phyloP scores from a whole-genome alignment of 2,329 filamentous ascomycete genomes.

The Ceratocystis ficicola region DNA sequence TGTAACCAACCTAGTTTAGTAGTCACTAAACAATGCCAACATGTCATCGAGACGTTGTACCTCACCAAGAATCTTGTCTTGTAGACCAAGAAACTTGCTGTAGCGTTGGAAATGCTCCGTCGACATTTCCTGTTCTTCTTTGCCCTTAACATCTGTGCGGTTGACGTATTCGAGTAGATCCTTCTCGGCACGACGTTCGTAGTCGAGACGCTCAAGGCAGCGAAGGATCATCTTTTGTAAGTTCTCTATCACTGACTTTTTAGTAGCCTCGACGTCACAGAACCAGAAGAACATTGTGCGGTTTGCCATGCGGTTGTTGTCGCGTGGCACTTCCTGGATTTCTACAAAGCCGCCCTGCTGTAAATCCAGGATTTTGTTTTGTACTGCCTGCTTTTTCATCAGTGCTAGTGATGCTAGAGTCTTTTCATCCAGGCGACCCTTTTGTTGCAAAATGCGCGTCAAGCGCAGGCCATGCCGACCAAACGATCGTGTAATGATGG shows the following conservation, averaged over 20 bases:
- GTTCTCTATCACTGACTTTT: conserved; percentile 60
- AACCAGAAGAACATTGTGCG: conserved; percentile 87
- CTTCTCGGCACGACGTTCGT: conserved; percentile 59
- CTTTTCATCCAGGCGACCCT: conserved; percentile 93
- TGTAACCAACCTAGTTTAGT: conserved; percentile 32
- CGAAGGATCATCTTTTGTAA: conserved; percentile 84
- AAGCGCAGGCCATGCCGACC: conserved; percentile 67
- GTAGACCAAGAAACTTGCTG: conserved; percentile 47
- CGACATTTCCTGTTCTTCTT: conserved; percentile 68
- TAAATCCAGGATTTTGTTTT: conserved; percentile 72
- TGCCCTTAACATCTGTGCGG: conserved; percentile 72
- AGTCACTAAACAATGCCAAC: conserved; percentile 72
- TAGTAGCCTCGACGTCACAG: conserved; percentile 65
- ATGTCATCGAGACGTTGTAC: conserved; percentile 72
- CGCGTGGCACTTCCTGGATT: conserved; percentile 85
- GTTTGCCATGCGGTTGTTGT: conserved; percentile 67
- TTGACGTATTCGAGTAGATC: conserved; percentile 70
- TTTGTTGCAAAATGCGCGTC: conserved; percentile 70
- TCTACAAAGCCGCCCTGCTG: conserved; percentile 79
- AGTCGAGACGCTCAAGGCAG: conserved; percentile 64
- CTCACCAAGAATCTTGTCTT: conserved; percentile 65
- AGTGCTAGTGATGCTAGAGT: conserved; percentile 68
- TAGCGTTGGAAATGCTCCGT: conserved; percentile 58
- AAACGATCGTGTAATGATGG: conserved; percentile 64
- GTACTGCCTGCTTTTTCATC: conserved; percentile 74